Percentiles rank a stretch among this genome's conserved stretches.
Evolutionary conservation across 2,329 filamentous ascomycete genomes (phyloP).

Genomic region (Trichoderma atrobrunneum): DNA sequence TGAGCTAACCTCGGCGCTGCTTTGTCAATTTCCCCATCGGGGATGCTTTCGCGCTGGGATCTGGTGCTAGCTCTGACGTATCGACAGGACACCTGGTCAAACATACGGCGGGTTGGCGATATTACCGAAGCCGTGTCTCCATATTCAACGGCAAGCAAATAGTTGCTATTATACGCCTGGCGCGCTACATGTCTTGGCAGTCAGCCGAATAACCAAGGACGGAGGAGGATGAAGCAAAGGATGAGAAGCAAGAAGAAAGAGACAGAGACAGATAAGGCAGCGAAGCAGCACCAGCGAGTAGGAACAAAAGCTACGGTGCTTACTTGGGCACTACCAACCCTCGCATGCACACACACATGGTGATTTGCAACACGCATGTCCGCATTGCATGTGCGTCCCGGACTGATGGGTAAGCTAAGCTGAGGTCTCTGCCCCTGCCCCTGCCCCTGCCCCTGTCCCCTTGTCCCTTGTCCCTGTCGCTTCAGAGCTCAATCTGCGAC

Average conservation of each 20-base stretch:
- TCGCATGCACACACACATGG: not conserved
- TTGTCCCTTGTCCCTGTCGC: not conserved
- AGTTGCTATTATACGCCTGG: not conserved
- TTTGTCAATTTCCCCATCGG: constrained; percentile 12
- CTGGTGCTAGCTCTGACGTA: constrained; percentile 9
- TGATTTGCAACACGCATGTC: not conserved
- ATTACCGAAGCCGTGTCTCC: constrained; percentile 4
- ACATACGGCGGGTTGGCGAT: constrained; percentile 2
- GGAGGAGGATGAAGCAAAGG: not conserved
- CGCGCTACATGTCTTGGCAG: not conserved
- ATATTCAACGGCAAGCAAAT: not conserved
- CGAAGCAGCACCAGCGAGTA: not conserved
- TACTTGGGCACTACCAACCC: not conserved
- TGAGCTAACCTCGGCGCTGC: constrained; percentile 6
- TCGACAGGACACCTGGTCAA: constrained; percentile 5
- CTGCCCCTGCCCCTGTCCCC: not conserved
- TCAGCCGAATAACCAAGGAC: not conserved
- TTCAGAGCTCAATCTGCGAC: constrained; percentile 6
- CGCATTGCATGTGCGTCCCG: constrained; percentile 13
- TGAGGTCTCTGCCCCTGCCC: not conserved
- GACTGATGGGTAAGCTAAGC: constrained; percentile 14
- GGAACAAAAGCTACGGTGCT: not conserved
- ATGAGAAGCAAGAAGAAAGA: not conserved
- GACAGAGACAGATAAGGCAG: not conserved
- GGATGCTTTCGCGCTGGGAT: not conserved